Base-by-base conservation (phyloP, 495 filamentous ascomycete genomes). In the Penicillium antarcticum region DNA sequence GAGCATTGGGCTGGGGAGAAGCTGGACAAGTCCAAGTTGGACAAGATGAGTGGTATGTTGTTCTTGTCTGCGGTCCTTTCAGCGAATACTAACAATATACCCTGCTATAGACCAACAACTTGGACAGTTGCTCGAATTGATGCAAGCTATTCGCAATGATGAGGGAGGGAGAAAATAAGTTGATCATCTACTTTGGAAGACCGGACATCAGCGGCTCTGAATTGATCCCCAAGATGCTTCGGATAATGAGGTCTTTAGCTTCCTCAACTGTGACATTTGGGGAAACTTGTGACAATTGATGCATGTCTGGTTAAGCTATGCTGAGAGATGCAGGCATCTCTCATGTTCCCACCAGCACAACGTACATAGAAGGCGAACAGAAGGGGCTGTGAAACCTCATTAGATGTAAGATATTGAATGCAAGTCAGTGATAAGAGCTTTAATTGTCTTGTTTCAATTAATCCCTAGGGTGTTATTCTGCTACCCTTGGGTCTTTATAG, bases 11-110 rank as follows among this genome's bases (percentile, higher is more conserved):
- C 71, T 32, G 91, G 84, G 0, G 89, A 85, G 49, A 88, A 82
- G 58, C 65, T 96, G 63, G 91, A 97, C 41, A 76, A 77, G 48
- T 73, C 68, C 9, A 94, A 92, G 71, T 68, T 96, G 48, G 87
- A 89, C 48, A 97, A 95, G 73, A 88, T 99, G 92, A 97, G 88
- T 67, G 92, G 92, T 97, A 69, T 51, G 84, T 77, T 59, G 23
- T n/a, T 59, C 39, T 26, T 51, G 44, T 45, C 6, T 47, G 50
- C 35, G 41, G 23, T 53, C n/a, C 16, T 24, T 48, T 23, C 18
- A 19, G 11, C 13, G 26, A 29, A 58, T 42, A 40, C 52, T 58
- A 44, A 56, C 32, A 18, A 51, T 45, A 23, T 40, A 12, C 0
- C 48, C 39, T 21, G 13, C 16, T 45, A 17, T 48, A 96, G 92